A percentile compares a stretch with the other conserved stretches of the same genome.
These are phyloP conservation scores for Jatropha curcas DNA, from an alignment of 345 rosid genomes.

Conservation along the genomic window DNA sequence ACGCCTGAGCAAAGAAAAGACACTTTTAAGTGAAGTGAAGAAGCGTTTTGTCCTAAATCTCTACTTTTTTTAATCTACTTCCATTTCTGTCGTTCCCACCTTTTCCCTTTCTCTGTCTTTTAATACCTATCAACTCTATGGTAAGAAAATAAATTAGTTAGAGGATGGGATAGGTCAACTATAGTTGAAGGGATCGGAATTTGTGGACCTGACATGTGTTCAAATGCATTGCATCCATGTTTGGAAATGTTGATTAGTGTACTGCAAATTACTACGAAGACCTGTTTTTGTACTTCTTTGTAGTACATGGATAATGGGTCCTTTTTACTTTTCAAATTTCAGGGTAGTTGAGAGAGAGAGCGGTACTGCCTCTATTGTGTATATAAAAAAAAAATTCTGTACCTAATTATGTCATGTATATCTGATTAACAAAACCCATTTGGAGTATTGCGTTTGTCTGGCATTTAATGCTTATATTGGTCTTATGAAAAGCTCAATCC, in stretches of 20 bases:
- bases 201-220: constrained; percentile 23
- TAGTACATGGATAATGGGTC: constrained; percentile 27
- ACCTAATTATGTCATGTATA: no score
- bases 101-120: background rate
- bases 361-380: no score
- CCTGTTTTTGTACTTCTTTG: constrained; percentile 30
- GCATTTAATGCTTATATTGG: background rate
- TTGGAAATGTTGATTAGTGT: constrained; percentile 13
- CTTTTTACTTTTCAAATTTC: background rate
- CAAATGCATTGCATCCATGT: background rate
- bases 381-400: no score
- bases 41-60: background rate
- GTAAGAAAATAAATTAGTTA: background rate
- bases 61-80: background rate
- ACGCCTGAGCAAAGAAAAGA: background rate
- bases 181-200: background rate
- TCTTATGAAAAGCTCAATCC: background rate
- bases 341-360: background rate
- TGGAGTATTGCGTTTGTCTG: background rate
- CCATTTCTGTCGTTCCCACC: background rate
- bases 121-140: no score
- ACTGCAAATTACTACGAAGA: constrained; percentile 22
- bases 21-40: constrained; percentile 13
- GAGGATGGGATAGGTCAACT: constrained; percentile 7
- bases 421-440: background rate